Evolutionary conservation across 805 yeast genomes (phyloP).

Genomic region (Komagataella mondaviorum): DNA sequence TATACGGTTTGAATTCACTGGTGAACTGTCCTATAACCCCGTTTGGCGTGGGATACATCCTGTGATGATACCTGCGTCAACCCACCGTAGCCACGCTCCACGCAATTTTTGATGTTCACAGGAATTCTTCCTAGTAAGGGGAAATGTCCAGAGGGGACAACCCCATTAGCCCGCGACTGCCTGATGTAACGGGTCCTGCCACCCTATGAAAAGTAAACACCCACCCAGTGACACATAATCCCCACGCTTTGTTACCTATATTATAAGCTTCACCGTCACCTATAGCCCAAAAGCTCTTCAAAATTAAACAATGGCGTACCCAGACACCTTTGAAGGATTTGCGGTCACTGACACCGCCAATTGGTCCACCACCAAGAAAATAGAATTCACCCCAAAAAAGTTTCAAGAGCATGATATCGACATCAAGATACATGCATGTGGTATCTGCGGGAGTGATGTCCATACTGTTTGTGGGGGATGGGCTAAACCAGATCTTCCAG

Average conservation of each 20-base stretch:
- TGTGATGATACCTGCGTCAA: not conserved
- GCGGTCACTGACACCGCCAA: slow-evolving; percentile 20
- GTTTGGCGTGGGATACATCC: not conserved
- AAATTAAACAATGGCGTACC: slow-evolving; percentile 13
- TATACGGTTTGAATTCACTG: not conserved
- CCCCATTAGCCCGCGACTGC: too few relatives aligned
- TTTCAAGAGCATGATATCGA: slow-evolving; percentile 20
- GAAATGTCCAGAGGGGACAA: too few relatives aligned
- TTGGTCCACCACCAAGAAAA: slow-evolving; percentile 18
- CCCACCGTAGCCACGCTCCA: not conserved
- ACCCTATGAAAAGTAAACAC: not conserved
- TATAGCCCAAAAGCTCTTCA: not conserved
- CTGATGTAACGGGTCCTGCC: not conserved
- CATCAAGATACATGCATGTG: slow-evolving; percentile 29
- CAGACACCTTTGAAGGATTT: slow-evolving; percentile 24
- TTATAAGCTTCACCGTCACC: not conserved
- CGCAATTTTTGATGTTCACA: not conserved
- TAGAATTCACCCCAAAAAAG: slow-evolving; percentile 21
- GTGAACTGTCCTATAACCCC: not conserved
- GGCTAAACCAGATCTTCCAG: slow-evolving; percentile 20
- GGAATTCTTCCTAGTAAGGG: too few relatives aligned
- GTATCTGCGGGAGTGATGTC: slow-evolving; percentile 52
- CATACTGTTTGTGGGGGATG: slow-evolving; percentile 39
- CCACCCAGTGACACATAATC: not conserved
- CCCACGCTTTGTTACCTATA: not conserved